phyloP scores from a whole-genome alignment of 495 filamentous ascomycete genomes.

The Talaromyces thailandensis region DNA sequence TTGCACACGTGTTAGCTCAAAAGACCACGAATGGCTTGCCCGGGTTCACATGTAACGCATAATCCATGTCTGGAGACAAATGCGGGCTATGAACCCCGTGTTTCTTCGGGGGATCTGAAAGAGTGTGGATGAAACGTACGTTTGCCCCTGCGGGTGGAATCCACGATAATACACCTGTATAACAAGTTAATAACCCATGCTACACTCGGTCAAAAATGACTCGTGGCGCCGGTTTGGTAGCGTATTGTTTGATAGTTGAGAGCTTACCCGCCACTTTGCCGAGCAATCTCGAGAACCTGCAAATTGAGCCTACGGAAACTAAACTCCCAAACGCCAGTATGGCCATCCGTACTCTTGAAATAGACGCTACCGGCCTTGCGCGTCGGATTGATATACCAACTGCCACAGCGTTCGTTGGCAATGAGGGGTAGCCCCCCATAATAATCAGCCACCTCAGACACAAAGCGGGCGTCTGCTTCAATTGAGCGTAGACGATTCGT shows the following conservation, averaged over 20 bases:
- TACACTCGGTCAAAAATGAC: conserved; percentile 1
- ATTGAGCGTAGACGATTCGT: conserved; percentile 72
- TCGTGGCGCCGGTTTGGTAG: background rate
- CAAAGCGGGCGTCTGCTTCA: conserved; percentile 57
- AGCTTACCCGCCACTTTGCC: conserved; percentile 54
- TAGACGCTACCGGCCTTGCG: conserved; percentile 66
- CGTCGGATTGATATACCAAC: conserved; percentile 79
- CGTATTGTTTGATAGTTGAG: conserved; percentile 4
- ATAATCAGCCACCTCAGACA: conserved; percentile 41
- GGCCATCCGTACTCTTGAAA: conserved; percentile 97
- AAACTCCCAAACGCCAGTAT: conserved; percentile 82
- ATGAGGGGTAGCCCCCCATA: conserved; percentile 63
- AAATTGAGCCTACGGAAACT: conserved; percentile 77
- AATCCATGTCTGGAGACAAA: background rate
- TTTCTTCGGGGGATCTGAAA: background rate
- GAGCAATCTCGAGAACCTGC: conserved; percentile 57
- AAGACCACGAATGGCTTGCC: background rate
- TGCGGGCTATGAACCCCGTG: background rate
- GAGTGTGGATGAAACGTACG: conserved; percentile 32
- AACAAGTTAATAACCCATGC: background rate
- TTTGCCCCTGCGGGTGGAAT: conserved; percentile 92
- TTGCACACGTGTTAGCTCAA: conserved; percentile 4
- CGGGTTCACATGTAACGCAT: conserved; percentile 3
- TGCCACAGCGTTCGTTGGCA: conserved; percentile 88
- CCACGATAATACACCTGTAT: conserved; percentile 76